A percentile compares a stretch with the other conserved stretches of the same genome.
These are phyloP conservation scores for Fragaria iinumae DNA, from an alignment of 306 rosid species.

Conservation along the genomic window DNA sequence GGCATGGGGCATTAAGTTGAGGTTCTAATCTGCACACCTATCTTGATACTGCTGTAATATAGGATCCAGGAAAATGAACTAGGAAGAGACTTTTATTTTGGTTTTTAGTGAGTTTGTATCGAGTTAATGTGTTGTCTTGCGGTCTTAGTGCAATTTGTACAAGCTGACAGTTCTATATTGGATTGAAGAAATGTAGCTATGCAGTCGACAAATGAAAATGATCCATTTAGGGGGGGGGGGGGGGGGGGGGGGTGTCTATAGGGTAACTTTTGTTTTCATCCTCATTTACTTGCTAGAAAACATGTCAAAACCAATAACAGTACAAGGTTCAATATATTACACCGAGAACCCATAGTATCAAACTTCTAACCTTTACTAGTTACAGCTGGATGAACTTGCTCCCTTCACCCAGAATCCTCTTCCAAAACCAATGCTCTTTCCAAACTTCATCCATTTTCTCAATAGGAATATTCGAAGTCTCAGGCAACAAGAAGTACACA, in stretches of 20 bases:
- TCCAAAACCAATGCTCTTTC: slow-evolving; percentile 61
- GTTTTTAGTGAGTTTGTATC: neutral
- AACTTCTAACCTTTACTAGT: neutral
- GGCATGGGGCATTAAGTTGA: slow-evolving; percentile 3
- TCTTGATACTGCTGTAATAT: neutral
- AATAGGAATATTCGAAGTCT: slow-evolving; percentile 56
- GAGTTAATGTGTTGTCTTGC: neutral
- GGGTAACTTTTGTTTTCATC: too few relatives aligned
- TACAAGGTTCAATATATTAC: neutral
- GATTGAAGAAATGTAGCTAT: neutral
- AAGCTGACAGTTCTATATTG: neutral
- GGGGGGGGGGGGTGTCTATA: too few relatives aligned
- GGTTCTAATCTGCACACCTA: neutral
- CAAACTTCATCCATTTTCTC: slow-evolving; percentile 64
- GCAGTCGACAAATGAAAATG: neutral
- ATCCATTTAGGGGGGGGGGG: neutral
- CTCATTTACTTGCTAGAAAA: too few relatives aligned
- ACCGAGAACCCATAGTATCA: neutral
- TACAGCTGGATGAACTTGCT: slow-evolving; percentile 5
- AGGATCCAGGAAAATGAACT: neutral
- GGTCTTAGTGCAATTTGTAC: neutral
- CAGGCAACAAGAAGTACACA: slow-evolving; percentile 51
- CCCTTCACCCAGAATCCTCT: slow-evolving; percentile 34
- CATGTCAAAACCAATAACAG: too few relatives aligned
- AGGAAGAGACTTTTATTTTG: neutral